Percentiles rank a stretch among this genome's conserved stretches.
These are phyloP conservation scores for Alternaria angustiovoidea DNA, from an alignment of 2,329 filamentous ascomycete genomes.

Conservation along the genomic window DNA sequence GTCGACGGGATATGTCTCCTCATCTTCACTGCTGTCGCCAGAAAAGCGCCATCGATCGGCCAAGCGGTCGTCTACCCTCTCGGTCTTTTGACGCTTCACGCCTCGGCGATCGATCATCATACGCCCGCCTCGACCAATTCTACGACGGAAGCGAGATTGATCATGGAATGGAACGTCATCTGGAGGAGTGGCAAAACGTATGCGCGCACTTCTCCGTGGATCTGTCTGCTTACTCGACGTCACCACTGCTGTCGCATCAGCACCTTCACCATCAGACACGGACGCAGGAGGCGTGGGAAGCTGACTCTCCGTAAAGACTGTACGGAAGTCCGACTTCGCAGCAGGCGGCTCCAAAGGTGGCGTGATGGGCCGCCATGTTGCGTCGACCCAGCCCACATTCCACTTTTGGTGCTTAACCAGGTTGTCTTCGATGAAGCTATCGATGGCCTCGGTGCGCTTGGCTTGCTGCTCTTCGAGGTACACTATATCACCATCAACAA, in stretches of 20 bases:
- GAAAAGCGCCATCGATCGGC: conserved; percentile 78
- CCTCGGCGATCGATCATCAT: conserved; percentile 88
- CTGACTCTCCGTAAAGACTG: conserved; percentile 49
- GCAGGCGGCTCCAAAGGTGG: conserved; percentile 69
- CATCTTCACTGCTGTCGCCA: conserved; percentile 81
- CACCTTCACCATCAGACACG: conserved; percentile 54
- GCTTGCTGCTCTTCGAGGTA: conserved; percentile 77
- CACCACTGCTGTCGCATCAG: conserved; percentile 50
- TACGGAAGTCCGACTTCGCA: conserved; percentile 50
- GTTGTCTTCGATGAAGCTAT: conserved; percentile 83
- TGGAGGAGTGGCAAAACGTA: conserved; percentile 51
- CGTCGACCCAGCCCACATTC: conserved; percentile 89
- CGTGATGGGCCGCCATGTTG: conserved; percentile 84
- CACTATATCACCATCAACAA: conserved; percentile 78
- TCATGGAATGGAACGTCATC: conserved; percentile 50
- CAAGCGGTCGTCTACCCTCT: conserved; percentile 42
- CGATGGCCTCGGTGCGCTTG: conserved; percentile 83
- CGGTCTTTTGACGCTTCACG: conserved; percentile 60
- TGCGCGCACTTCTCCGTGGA: conserved; percentile 38
- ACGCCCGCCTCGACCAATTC: conserved; percentile 83
- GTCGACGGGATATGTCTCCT: conserved; percentile 77
- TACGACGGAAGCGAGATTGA: conserved; percentile 77
- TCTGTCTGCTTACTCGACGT: conserved; percentile 41
- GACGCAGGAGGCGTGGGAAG: conserved; percentile 59
- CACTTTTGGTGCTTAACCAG: conserved; percentile 88